Percentiles rank a stretch among this genome's conserved stretches.
These are phyloP conservation scores for Anethum foeniculum DNA, from an alignment of 140 eudicot species.

Conservation along the genomic window DNA sequence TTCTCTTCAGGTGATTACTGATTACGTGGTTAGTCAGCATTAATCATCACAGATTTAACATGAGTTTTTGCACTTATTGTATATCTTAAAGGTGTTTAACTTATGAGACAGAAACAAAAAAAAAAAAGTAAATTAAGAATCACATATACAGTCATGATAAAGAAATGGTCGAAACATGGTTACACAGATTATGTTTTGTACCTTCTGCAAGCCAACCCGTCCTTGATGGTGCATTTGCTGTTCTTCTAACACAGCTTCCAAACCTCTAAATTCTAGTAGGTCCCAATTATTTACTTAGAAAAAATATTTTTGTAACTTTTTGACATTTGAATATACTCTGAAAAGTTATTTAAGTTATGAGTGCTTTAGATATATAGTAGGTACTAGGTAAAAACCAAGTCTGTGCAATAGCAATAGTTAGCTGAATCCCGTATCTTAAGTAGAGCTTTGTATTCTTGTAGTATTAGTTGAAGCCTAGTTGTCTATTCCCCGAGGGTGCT, in stretches of 20 bases:
- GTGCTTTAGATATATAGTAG: background rate
- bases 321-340: background rate
- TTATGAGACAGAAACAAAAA: background rate
- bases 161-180: background rate
- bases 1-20: background rate
- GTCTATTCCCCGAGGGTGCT: slow-evolving; percentile 1
- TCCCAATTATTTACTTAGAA: too few relatives aligned
- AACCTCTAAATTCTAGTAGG: background rate
- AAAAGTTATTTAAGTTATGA: background rate
- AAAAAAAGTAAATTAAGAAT: background rate
- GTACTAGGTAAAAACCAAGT: background rate
- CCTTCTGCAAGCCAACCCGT: background rate
- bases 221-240: background rate
- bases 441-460: background rate
- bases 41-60: background rate
- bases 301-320: background rate
- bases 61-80: too few relatives aligned
- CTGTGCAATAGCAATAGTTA: background rate
- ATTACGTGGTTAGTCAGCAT: background rate
- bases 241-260: background rate
- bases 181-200: background rate
- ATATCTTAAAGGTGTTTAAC: background rate
- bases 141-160: background rate
- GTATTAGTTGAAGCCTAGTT: background rate
- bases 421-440: background rate